These are phyloP conservation scores for Chrysosporium keratinophilum DNA, from an alignment of 2,329 filamentous ascomycete species.

Conservation along the genomic window DNA sequence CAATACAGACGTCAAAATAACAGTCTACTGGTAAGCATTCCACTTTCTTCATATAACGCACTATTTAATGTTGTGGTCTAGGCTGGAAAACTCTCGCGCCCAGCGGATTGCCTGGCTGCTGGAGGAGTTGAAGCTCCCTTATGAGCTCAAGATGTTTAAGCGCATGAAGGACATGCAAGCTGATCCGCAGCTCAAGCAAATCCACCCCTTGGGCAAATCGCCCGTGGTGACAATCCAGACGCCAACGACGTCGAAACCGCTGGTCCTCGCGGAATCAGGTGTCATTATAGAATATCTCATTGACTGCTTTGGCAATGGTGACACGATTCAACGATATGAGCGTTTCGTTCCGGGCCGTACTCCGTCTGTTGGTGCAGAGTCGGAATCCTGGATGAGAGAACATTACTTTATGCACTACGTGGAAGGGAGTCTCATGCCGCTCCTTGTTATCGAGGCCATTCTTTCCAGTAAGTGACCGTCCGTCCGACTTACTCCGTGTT, in stretches of 20 bases:
- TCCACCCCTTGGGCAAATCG: constrained; percentile 81
- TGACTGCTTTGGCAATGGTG: constrained; percentile 48
- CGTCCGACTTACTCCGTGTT: background rate
- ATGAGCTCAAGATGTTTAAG: constrained; percentile 71
- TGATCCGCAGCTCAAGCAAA: constrained; percentile 60
- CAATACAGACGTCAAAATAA: constrained; percentile 43
- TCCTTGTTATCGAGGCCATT: constrained; percentile 55
- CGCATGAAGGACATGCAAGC: constrained; percentile 54
- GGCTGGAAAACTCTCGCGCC: constrained; percentile 73
- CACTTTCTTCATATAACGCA: background rate
- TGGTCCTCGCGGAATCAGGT: constrained; percentile 70
- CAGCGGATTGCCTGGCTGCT: constrained; percentile 79
- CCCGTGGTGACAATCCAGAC: constrained; percentile 60
- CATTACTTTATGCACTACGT: constrained; percentile 70
- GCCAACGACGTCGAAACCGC: constrained; percentile 36
- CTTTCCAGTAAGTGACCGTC: constrained; percentile 40
- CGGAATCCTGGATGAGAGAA: constrained; percentile 51
- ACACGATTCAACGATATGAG: constrained; percentile 24
- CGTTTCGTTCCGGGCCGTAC: constrained; percentile 46
- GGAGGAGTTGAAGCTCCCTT: constrained; percentile 68
- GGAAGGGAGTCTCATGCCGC: constrained; percentile 72
- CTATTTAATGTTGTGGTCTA: constrained; percentile 28
- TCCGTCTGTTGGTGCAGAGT: constrained; percentile 47
- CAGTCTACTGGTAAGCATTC: constrained; percentile 50
- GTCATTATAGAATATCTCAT: constrained; percentile 72